These are phyloP conservation scores for Fusarium fujikuroi DNA, from an alignment of 2,329 filamentous ascomycete species.

Conservation along the genomic window DNA sequence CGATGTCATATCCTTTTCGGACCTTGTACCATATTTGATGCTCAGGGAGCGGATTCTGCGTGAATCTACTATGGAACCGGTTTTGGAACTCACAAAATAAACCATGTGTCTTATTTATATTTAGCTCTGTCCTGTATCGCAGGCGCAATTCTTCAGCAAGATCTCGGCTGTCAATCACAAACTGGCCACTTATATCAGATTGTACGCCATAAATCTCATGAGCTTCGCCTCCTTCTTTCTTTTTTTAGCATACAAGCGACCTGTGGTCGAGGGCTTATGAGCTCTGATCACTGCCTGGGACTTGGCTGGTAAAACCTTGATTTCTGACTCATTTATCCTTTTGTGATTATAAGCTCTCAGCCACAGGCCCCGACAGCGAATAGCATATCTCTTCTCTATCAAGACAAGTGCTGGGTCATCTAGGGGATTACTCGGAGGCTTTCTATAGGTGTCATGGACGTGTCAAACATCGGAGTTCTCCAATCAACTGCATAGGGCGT, in stretches of 20 bases:
- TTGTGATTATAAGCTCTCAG: neutral
- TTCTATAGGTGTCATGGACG: neutral
- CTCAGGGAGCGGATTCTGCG: neutral
- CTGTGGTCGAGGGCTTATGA: neutral
- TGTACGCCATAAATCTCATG: neutral
- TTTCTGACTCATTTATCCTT: neutral
- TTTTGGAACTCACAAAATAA: neutral
- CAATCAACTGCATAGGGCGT: neutral
- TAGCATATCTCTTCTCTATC: neutral
- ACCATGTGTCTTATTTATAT: neutral
- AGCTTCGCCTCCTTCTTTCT: neutral
- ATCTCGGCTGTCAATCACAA: too few species aligned
- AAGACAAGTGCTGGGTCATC: neutral
- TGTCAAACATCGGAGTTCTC: too few species aligned
- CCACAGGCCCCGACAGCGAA: neutral
- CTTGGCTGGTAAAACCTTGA: neutral
- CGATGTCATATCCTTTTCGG: neutral
- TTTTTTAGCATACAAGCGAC: neutral
- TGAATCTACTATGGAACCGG: neutral
- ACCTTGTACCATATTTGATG: neutral
- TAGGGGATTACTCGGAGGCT: too few species aligned
- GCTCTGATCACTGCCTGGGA: neutral
- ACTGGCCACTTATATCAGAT: too few species aligned
- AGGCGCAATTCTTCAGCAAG: too few species aligned
- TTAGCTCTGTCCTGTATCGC: too few species aligned